Evolutionary conservation across 768 basidiomycete genomes (phyloP), one percentile per base, ranked within the genome.

Genomic region (Naematelia encephala): DNA sequence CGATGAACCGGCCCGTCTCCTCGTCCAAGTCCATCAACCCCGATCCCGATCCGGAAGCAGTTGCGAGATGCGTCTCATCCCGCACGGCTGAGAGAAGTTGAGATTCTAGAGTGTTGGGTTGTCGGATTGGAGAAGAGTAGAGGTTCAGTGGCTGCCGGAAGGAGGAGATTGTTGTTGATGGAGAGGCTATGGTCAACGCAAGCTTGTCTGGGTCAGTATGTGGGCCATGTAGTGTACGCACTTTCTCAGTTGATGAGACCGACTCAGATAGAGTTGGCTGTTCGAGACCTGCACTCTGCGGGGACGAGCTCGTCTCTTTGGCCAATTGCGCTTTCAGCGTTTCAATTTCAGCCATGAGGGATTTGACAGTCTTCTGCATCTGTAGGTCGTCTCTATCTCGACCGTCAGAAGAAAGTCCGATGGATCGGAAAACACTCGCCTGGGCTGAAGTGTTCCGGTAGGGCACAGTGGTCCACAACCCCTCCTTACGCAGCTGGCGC

Each of bases 311-410:
- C 2, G 25, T 19, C 19, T 34, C 29, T 4, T 23, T 29, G 3
- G 51, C 51, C 5, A 52, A 28, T 16, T 19, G 16, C n/a, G 51
- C 23, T 34, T 52, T 52, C 25, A 52, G 29, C 19, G 25, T 19
- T 23, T 52, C 51, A 29, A 26, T 52, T 30, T 52, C 51, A 5
- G 25, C 29, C 26, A 52, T 16, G 19, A 52, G 51, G 10, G 51
- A 23, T 28, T 52, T 52, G 27, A 52, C 51, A 11, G 25, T 52
- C 21, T 52, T 52, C 23, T 52, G 51, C 51, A 52, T 52, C 34
- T 52, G 25, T 16, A 52, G 51, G n/a, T 52, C 51, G 34, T 28
- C 51, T n/a, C 51, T 52, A n/a, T 30, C 34, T 14, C 34, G 10
- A 48, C 11, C 21, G 26, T 28, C 22, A 51, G 46, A 19, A 19